Percentiles rank a stretch among this genome's conserved stretches.
phyloP scores from a whole-genome alignment of 2,329 filamentous ascomycete species.

The Hymenoscyphus albidus region DNA sequence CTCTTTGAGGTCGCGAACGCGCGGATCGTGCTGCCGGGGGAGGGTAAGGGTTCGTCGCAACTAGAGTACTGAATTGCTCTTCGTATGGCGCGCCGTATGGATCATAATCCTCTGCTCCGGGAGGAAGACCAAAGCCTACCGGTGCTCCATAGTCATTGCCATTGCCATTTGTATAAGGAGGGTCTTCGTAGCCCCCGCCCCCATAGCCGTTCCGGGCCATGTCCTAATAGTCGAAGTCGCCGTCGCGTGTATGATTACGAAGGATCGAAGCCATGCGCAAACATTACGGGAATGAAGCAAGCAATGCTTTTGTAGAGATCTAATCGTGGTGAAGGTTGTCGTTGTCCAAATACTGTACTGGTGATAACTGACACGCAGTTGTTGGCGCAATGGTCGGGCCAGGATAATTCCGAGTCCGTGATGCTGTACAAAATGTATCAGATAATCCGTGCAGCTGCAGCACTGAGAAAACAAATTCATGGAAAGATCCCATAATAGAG shows the following conservation, averaged over 20 bases:
- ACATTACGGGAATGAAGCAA: conserved; percentile 4
- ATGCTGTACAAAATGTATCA: neutral
- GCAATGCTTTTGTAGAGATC: conserved; percentile 4
- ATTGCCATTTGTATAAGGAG: conserved; percentile 31
- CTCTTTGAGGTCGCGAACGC: conserved; percentile 21
- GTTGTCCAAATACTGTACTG: conserved; percentile 1
- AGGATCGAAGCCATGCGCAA: conserved; percentile 24
- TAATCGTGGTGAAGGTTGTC: conserved; percentile 8
- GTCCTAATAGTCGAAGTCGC: conserved; percentile 20
- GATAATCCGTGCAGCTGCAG: neutral
- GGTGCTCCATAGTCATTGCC: conserved; percentile 20
- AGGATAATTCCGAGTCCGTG: neutral
- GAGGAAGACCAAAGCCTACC: conserved; percentile 24
- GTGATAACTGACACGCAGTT: too few species aligned
- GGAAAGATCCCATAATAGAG: neutral
- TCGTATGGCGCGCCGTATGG: conserved; percentile 31
- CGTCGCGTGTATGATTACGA: conserved; percentile 21
- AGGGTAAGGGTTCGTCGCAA: conserved; percentile 18
- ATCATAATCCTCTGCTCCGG: conserved; percentile 32
- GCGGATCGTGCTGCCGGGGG: conserved; percentile 22
- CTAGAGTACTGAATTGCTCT: conserved; percentile 29
- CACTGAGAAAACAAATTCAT: neutral
- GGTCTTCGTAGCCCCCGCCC: conserved; percentile 30
- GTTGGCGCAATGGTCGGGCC: neutral
- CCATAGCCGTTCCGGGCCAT: conserved; percentile 36